Conservation (phyloP, 345 rosid species). For the Salix udensis region DNA sequence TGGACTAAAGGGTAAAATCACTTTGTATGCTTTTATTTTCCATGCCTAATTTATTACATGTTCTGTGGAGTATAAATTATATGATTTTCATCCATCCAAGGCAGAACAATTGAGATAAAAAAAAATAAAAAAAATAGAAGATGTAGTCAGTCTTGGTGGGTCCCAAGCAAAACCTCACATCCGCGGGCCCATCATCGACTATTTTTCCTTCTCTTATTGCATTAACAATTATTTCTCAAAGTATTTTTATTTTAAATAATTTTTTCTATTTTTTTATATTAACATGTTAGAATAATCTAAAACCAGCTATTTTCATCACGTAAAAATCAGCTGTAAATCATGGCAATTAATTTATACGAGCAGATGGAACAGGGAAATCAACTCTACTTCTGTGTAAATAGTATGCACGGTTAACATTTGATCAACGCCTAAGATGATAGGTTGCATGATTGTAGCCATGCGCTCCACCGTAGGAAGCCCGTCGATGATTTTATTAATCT, state of each 20-base stretch:
- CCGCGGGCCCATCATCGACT: slow-evolving; percentile 8
- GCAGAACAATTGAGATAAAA: background rate
- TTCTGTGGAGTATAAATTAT: no score
- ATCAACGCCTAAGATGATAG: slow-evolving; percentile 9
- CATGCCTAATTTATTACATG: no score
- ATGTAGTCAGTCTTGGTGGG: slow-evolving; percentile 11
- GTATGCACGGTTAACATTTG: background rate
- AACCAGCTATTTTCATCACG: no score
- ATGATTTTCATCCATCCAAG: background rate
- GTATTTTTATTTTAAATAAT: no score
- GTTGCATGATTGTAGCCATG: slow-evolving; percentile 24
- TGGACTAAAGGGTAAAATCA: slow-evolving; percentile 9
- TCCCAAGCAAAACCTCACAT: slow-evolving; percentile 12
- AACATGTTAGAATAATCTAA: background rate
- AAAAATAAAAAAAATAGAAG: background rate
- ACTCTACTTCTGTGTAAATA: no score
- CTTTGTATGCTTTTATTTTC: background rate
- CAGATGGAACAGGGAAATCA: background rate
- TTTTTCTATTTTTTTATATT: no score
- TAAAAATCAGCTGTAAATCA: background rate
- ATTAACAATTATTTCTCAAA: no score
- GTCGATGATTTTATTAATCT: background rate
- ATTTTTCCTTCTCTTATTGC: background rate
- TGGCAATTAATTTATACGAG: background rate
- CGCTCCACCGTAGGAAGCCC: slow-evolving; percentile 1